Percentiles rank a stretch among this genome's conserved stretches.
Evolutionary conservation across 1,284 basidiomycete species (phyloP).

Genomic region (Anthracocystis setariae): DNA sequence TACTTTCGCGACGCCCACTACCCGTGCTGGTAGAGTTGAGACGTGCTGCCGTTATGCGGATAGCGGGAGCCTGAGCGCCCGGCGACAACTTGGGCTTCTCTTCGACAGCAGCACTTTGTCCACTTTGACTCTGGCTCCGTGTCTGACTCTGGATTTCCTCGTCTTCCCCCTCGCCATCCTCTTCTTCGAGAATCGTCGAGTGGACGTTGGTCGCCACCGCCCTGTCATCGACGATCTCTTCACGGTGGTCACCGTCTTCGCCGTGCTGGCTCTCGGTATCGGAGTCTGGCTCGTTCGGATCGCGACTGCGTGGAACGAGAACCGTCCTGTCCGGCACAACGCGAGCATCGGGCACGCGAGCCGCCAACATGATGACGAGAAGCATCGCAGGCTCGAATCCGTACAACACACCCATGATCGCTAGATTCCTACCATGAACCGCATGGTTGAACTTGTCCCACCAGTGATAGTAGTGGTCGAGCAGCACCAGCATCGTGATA

Average conservation of each 20-base stretch:
- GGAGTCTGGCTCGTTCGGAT: slow-evolving; percentile 10
- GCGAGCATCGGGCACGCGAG: slow-evolving; percentile 20
- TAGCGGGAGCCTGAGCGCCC: slow-evolving; percentile 1
- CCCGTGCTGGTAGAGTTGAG: background rate
- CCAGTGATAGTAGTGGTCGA: slow-evolving; percentile 42
- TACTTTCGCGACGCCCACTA: slow-evolving; percentile 18
- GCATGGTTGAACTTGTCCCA: slow-evolving; percentile 33
- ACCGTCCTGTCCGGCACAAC: slow-evolving; percentile 37
- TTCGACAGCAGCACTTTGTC: background rate
- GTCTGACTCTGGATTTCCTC: too few relatives aligned
- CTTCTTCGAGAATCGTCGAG: slow-evolving; percentile 32
- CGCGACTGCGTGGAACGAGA: slow-evolving; percentile 17
- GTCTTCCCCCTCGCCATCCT: slow-evolving; percentile 7
- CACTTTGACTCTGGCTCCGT: too few relatives aligned
- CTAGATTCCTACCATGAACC: slow-evolving; percentile 33
- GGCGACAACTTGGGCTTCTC: slow-evolving; percentile 8
- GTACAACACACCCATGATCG: slow-evolving; percentile 38
- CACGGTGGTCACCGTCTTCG: slow-evolving; percentile 6
- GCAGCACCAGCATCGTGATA: slow-evolving; percentile 26
- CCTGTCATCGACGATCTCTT: background rate
- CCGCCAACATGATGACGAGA: slow-evolving; percentile 33
- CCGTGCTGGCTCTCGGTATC: slow-evolving; percentile 10
- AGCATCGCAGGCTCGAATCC: slow-evolving; percentile 40
- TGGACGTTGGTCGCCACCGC: slow-evolving; percentile 12
- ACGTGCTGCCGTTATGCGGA: slow-evolving; percentile 14